Conservation (phyloP, 805 yeast species). For the Schizosaccharomyces osmophilus region DNA sequence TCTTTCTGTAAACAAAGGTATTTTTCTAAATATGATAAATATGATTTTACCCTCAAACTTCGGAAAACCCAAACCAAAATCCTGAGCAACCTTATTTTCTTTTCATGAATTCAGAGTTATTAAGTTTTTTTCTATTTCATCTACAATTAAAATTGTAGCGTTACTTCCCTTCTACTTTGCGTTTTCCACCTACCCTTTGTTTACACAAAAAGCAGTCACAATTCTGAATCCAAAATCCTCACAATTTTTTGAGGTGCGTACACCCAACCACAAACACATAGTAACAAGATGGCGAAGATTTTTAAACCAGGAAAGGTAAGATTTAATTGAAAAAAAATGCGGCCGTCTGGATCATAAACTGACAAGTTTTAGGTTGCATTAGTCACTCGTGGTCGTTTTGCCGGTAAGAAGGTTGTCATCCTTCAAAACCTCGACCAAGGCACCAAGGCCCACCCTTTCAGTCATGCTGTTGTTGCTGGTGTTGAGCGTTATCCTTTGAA, state of each 20-base stretch:
- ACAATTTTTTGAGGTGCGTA: neutral
- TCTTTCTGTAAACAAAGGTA: too few species aligned
- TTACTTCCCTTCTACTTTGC: too few species aligned
- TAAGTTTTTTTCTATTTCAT: too few species aligned
- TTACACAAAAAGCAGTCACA: neutral
- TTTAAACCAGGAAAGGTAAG: slow-evolving; percentile 3
- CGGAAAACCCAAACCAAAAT: too few species aligned
- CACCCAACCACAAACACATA: neutral
- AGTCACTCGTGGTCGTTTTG: slow-evolving; percentile 98
- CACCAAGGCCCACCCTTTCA: slow-evolving; percentile 94
- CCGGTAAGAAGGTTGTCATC: slow-evolving; percentile 99
- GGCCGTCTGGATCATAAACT: neutral
- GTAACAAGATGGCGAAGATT: slow-evolving; percentile 2
- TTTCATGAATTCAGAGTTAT: too few species aligned
- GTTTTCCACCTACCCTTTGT: neutral
- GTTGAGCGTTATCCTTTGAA: slow-evolving; percentile 94
- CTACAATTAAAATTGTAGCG: too few species aligned
- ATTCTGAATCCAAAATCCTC: neutral
- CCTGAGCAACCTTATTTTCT: too few species aligned
- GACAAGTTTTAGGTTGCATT: slow-evolving; percentile 36
- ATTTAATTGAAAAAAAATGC: too few species aligned
- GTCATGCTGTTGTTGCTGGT: slow-evolving; percentile 98
- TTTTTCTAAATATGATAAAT: too few species aligned
- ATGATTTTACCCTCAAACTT: too few species aligned
- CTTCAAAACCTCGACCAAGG: slow-evolving; percentile 97